Base-by-base conservation (phyloP, 2,329 filamentous ascomycete genomes). In the Pestalotiopsis sp. region DNA sequence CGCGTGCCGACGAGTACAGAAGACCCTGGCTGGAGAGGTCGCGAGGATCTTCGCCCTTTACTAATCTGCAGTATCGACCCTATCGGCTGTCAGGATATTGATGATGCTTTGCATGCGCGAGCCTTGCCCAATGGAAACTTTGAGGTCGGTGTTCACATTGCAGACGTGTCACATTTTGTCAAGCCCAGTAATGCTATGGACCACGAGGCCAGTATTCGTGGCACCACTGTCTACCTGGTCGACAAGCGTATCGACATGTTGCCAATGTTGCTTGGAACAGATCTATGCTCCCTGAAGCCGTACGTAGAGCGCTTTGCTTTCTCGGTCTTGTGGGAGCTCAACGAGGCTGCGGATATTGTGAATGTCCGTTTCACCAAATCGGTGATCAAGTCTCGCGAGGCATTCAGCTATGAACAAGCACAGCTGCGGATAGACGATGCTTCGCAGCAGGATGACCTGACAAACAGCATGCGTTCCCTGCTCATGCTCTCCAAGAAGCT, bases 211-310 rank as follows among this genome's bases (percentile, higher is more conserved):
- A 96, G 94, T 77, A 90, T 97, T 76, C 92, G 96, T 75, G 96
- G 96, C 71, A 98, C 96, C 4, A 98, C 95, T 0, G 96, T 99
- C 36, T 99, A 99, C 79, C 86, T 99, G 17, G 96, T 99, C 3
- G 96, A 99, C 81, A 99, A 99, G 86, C 94, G 96, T 75, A 99
- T 99, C 75, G 97, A 99, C 84, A 99, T 99, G 97, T 87, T 99
- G 80, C 97, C 97, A 1, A 95, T 94, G 87, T 90, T 99, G 39
- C 90, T 99, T 13, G 96, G 96, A 68, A 99, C 96, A 0, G 95
- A 99, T 76, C 86, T 99, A 1, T 99, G 96, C 82, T 99, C 96
- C 0, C 85, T 99, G 23, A 98, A 98, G 80, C 96, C 96, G 0
- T 96, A 98, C 75, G 94, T 99, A n/a, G 96, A 99, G 82, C 93